Percentiles rank a stretch among this genome's conserved stretches.
Conservation (phyloP, 2,329 filamentous ascomycete genomes). For the Clonostachys solani region DNA sequence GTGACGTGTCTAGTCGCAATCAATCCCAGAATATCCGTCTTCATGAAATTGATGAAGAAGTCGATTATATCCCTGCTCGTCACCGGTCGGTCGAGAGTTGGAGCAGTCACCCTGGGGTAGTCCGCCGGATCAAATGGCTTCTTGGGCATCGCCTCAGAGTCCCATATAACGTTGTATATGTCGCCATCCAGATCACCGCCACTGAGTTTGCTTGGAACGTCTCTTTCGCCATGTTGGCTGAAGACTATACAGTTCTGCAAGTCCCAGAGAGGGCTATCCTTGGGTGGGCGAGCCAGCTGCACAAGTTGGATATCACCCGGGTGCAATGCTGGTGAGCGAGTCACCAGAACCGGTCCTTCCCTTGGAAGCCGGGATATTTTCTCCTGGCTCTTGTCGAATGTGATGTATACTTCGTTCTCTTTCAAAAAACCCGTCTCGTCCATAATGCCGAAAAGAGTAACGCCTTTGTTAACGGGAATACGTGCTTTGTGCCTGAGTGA, state of each 20-base stretch:
- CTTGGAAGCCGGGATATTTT: conserved; percentile 12
- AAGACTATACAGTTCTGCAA: conserved; percentile 77
- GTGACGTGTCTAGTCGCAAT: conserved; percentile 63
- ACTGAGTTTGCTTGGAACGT: conserved; percentile 73
- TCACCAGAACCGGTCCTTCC: conserved; percentile 54
- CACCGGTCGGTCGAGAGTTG: conserved; percentile 59
- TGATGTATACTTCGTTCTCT: conserved; percentile 66
- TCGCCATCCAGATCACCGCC: conserved; percentile 86
- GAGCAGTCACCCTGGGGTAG: conserved; percentile 56
- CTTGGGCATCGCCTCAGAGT: conserved; percentile 42
- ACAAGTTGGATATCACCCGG: conserved; percentile 75
- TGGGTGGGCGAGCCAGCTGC: conserved; percentile 55
- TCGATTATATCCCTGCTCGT: conserved; percentile 63
- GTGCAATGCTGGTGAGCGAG: conserved; percentile 76
- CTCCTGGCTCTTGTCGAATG: conserved; percentile 36
- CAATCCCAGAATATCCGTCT: conserved; percentile 58
- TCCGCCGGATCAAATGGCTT: conserved; percentile 56
- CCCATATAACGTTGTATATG: conserved; percentile 76
- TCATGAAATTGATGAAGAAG: conserved; percentile 79
- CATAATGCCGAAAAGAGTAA: conserved; percentile 80
- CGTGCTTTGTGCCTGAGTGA: conserved; percentile 75
- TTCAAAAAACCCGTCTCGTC: conserved; percentile 70
- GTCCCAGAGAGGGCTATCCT: conserved; percentile 52
- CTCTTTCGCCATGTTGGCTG: conserved; percentile 64
- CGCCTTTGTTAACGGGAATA: conserved; percentile 65